phyloP scores from a whole-genome alignment of 2,329 filamentous ascomycete species.

The Ceratocystis papillata region DNA sequence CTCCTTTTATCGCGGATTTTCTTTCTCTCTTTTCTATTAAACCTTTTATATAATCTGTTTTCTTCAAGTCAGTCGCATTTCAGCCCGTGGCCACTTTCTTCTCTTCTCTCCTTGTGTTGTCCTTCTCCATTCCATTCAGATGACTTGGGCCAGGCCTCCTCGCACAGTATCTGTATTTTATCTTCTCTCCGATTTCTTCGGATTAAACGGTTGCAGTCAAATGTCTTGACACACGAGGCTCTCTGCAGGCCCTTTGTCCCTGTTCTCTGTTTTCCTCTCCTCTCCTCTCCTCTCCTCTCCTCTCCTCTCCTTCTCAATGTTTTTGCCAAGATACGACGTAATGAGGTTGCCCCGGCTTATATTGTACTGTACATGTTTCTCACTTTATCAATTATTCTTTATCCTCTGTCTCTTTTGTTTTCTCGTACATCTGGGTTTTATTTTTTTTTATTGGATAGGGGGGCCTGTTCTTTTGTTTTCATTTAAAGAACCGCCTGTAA shows the following conservation, averaged over 20 bases:
- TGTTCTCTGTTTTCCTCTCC: background rate
- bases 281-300: background rate
- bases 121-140: too few species aligned
- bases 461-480: too few species aligned
- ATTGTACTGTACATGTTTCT: background rate
- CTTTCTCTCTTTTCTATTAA: background rate
- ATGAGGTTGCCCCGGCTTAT: conserved; percentile 3
- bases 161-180: background rate
- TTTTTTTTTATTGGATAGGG: too few species aligned
- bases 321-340: conserved; percentile 1
- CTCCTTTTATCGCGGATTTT: background rate
- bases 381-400: background rate
- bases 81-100: background rate
- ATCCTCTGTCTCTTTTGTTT: background rate
- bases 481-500: background rate
- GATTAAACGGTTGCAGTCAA: background rate
- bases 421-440: too few species aligned
- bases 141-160: background rate
- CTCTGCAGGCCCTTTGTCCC: background rate
- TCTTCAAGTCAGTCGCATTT: background rate
- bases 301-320: background rate
- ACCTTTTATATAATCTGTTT: conserved; percentile 1
- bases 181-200: background rate
- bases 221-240: background rate
- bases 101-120: too few species aligned